Conservation (phyloP, 352 stramenopile species). For the Globisporangium abappressorium region DNA sequence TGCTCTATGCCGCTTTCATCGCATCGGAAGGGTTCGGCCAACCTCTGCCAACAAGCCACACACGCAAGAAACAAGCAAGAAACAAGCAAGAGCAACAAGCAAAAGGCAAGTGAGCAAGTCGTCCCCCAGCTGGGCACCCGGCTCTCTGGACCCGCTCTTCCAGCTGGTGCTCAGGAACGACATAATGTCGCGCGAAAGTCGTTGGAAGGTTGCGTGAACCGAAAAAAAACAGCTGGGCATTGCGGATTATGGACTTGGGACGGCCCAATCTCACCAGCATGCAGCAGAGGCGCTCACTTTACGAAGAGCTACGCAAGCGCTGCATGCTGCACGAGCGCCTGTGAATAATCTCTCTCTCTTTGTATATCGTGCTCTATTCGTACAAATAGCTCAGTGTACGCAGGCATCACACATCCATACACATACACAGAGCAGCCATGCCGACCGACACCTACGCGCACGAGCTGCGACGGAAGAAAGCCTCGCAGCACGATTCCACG, state of each 20-base stretch:
- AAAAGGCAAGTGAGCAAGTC: not conserved
- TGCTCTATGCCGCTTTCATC: not conserved
- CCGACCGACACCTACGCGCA: constrained; percentile 9
- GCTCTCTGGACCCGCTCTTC: constrained; percentile 6
- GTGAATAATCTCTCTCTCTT: not conserved
- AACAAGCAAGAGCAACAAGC: not conserved
- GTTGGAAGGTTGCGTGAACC: not conserved
- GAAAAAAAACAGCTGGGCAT: not conserved
- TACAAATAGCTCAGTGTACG: not conserved
- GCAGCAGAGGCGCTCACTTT: not conserved
- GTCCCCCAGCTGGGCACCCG: not conserved
- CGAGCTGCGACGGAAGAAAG: constrained; percentile 6
- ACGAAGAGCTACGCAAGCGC: constrained; percentile 7
- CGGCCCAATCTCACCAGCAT: not conserved
- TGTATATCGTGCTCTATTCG: not conserved
- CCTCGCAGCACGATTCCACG: not conserved
- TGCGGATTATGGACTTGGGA: not conserved
- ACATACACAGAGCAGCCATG: not conserved
- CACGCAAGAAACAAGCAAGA: not conserved
- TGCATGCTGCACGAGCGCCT: not conserved
- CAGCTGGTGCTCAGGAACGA: constrained; percentile 4
- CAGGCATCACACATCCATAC: not conserved
- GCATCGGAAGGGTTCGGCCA: not conserved
- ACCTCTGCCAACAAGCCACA: not conserved
- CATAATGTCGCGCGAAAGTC: not conserved